Base-by-base conservation (phyloP, 179 eudicot species). In the Beta corolliflora region DNA sequence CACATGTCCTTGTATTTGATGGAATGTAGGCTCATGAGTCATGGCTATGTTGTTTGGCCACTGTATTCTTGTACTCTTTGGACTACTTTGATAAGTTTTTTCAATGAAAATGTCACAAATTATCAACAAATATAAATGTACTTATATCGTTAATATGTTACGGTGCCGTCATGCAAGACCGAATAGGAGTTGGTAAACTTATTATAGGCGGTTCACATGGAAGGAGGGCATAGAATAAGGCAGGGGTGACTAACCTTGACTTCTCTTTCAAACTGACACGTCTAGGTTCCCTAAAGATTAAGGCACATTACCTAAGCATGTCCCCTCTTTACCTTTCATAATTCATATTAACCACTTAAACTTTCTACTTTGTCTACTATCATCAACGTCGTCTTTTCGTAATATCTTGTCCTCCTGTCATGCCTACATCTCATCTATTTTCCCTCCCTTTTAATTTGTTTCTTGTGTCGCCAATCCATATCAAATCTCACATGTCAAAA, bases 231-330 rank as follows among this genome's bases (percentile, higher is more conserved):
- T 44, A 16, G 63, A 65, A n/a, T 13, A 65, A 23, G 21, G 14
- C 25, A 58, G 21, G 53, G 55, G 54, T 44, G 31, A 71, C 54
- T 71, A 19, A 45, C 75, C 53, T 48, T 71, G 13, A 48, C 52
- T 48, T 48, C 52, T 71, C 25, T 54, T 4, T 50, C 25, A 73
- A 60, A 36, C 8, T 61, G 56, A 60, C 69, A 59, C 45, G 55
- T 76, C 79, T 68, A 44, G 41, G 21, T 59, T 76, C 55, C 79
- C 29, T 11, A 60, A 59, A 75, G 9, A 73, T 53, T 29, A 53
- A 45, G 9, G 61, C 65, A 55, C 61, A 73, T 73, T 53, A 53
- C n/a, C 77, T 23, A 53, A 73, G 61, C 77, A 54, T 73, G 77
- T 54, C 11, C 63, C 77, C 44, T 65, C 69, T 65, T 65, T 25